Conservation (phyloP, 768 basidiomycete genomes). For the Plicaturopsis crispa region DNA sequence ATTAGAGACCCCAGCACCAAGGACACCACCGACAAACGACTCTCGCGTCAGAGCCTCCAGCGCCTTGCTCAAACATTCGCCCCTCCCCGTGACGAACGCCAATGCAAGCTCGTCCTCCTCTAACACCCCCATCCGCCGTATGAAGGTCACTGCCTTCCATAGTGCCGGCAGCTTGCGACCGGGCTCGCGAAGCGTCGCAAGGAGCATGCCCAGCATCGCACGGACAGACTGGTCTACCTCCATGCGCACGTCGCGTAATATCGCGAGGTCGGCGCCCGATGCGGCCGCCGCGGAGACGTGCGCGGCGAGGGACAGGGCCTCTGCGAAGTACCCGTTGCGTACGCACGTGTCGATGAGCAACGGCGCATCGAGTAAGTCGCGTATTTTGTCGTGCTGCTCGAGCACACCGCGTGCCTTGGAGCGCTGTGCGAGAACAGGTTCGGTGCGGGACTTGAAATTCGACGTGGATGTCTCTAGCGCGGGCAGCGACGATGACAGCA, state of each 20-base stretch:
- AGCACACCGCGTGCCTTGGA: constrained; percentile 77
- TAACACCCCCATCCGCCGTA: constrained; percentile 62
- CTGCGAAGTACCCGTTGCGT: constrained; percentile 85
- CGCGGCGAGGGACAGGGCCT: constrained; percentile 78
- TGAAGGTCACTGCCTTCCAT: constrained; percentile 85
- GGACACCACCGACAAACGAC: constrained; percentile 15
- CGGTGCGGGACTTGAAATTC: constrained; percentile 67
- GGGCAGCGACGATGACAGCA: constrained; percentile 65
- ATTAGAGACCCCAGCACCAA: constrained; percentile 28
- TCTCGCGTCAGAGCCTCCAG: constrained; percentile 45
- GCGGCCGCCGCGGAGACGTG: constrained; percentile 53
- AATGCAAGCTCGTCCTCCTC: constrained; percentile 77
- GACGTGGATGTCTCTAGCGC: constrained; percentile 67
- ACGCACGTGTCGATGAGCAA: constrained; percentile 90
- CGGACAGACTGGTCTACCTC: constrained; percentile 61
- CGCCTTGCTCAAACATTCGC: constrained; percentile 50
- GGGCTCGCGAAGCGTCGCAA: constrained; percentile 74
- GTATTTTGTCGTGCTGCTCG: constrained; percentile 89
- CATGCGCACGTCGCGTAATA: constrained; percentile 54
- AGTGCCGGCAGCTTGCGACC: constrained; percentile 79
- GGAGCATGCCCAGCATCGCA: constrained; percentile 68
- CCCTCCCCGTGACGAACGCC: constrained; percentile 73
- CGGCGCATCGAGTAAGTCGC: constrained; percentile 87
- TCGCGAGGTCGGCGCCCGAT: constrained; percentile 32
- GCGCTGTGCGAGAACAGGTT: constrained; percentile 64